These are phyloP conservation scores for Kregervanrija delftensis DNA, from an alignment of 805 yeast species.

Conservation along the genomic window DNA sequence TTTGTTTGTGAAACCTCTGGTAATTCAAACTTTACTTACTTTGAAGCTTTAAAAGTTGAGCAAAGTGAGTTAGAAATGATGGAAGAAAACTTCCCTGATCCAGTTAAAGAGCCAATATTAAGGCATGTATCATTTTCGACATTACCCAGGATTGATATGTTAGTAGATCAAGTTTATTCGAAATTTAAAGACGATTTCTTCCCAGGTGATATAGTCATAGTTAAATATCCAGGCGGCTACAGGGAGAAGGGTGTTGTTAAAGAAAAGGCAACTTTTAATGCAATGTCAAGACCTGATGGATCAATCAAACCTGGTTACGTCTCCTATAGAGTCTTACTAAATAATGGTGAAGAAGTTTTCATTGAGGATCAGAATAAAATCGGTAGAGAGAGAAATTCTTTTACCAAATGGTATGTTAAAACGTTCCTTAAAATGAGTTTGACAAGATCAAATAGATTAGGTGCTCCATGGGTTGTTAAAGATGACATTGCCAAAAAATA, in stretches of 20 bases:
- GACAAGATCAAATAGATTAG: constrained; percentile 71
- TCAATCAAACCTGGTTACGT: constrained; percentile 38
- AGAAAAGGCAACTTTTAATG: constrained; percentile 78
- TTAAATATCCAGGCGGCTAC: constrained; percentile 37
- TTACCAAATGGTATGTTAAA: constrained; percentile 85
- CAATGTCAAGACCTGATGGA: constrained; percentile 32
- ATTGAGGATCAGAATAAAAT: constrained; percentile 64
- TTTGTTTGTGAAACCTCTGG: constrained; percentile 97
- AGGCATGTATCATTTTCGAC: constrained; percentile 76
- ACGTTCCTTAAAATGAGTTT: constrained; percentile 79
- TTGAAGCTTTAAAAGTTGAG: constrained; percentile 82
- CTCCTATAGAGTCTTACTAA: constrained; percentile 65
- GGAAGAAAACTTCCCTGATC: constrained; percentile 81
- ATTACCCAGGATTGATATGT: constrained; percentile 71
- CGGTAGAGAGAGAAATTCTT: constrained; percentile 74
- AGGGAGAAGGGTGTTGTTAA: constrained; percentile 56
- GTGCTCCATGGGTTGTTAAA: constrained; percentile 95
- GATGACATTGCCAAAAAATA: constrained; percentile 65
- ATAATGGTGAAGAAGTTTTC: constrained; percentile 47
- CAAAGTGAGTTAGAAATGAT: constrained; percentile 54
- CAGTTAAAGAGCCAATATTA: constrained; percentile 86
- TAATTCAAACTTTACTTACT: constrained; percentile 81
- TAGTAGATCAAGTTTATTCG: constrained; percentile 81
- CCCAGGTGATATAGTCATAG: constrained; percentile 81
- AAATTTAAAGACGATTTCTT: constrained; percentile 76